Percentiles rank a stretch among this genome's conserved stretches.
These are phyloP conservation scores for Ilex asprella DNA, from an alignment of 257 asterid species.

Conservation along the genomic window DNA sequence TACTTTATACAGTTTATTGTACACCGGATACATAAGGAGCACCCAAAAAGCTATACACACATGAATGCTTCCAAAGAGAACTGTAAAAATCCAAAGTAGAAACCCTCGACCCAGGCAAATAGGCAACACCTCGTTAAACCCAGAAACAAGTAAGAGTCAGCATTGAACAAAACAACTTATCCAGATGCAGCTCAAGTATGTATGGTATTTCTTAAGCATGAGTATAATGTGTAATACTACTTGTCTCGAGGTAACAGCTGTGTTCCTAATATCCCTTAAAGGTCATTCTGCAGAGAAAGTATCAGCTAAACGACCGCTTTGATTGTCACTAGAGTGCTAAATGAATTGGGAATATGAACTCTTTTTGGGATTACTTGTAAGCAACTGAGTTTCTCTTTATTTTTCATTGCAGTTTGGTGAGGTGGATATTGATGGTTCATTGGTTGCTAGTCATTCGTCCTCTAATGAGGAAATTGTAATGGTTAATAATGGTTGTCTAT, in stretches of 20 bases:
- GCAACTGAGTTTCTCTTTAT: conserved; percentile 9
- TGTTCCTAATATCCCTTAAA: too few relatives aligned
- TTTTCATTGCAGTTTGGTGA: conserved; percentile 83
- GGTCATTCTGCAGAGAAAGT: neutral
- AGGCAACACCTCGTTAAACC: too few relatives aligned
- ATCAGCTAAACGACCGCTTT: neutral
- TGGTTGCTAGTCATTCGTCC: conserved; percentile 90
- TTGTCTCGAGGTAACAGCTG: too few relatives aligned
- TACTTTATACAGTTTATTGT: too few relatives aligned
- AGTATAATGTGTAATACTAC: too few relatives aligned
- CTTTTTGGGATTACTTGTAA: neutral
- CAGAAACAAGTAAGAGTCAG: too few relatives aligned
- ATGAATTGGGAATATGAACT: neutral
- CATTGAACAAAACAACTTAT: too few relatives aligned
- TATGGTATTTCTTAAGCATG: too few relatives aligned
- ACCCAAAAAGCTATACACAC: too few relatives aligned
- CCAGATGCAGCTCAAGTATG: too few relatives aligned
- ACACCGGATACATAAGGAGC: too few relatives aligned
- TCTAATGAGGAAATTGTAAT: conserved; percentile 85
- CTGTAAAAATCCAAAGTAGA: neutral
- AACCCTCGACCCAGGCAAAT: neutral
- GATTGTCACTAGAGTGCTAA: neutral
- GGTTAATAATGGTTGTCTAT: conserved; percentile 95
- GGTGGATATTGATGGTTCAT: conserved; percentile 90
- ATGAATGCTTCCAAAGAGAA: too few relatives aligned